These are phyloP conservation scores for Calonectria pseudoreteaudii DNA, from an alignment of 2,329 filamentous ascomycete genomes.

Conservation along the genomic window DNA sequence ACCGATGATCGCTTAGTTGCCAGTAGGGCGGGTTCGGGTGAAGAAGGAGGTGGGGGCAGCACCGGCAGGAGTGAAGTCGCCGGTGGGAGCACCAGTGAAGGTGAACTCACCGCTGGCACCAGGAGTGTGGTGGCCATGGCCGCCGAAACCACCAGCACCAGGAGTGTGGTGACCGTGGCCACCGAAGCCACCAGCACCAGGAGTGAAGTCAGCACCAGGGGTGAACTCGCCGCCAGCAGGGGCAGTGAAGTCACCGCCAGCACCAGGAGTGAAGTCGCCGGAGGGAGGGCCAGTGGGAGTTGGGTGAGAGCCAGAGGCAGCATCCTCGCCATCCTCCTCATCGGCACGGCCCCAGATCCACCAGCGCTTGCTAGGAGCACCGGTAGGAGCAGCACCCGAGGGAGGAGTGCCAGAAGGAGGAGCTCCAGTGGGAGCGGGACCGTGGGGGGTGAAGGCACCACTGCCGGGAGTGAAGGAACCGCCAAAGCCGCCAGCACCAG, in stretches of 20 bases:
- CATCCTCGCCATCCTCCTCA: neutral
- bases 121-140: conserved; percentile 3
- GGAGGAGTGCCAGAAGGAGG: neutral
- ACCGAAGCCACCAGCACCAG: conserved; percentile 18
- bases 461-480: conserved; percentile 13
- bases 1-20: conserved; percentile 12
- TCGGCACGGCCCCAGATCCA: neutral
- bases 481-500: conserved; percentile 28
- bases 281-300: conserved; percentile 5
- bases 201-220: neutral
- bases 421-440: neutral
- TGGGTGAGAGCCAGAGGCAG: neutral
- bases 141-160: neutral
- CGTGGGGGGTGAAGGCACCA: conserved; percentile 4
- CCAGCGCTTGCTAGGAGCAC: conserved; percentile 14
- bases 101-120: neutral
- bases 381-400: conserved; percentile 13
- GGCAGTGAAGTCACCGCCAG: neutral
- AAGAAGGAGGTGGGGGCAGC: conserved; percentile 21
- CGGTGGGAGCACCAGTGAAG: conserved; percentile 3
- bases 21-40: conserved; percentile 20
- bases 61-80: neutral
- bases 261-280: conserved; percentile 5
- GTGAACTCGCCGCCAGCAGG: neutral
- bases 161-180: neutral